These are phyloP conservation scores for Yamadazyma membranifaciens DNA, from an alignment of 1,139 yeast species.

Conservation along the genomic window DNA sequence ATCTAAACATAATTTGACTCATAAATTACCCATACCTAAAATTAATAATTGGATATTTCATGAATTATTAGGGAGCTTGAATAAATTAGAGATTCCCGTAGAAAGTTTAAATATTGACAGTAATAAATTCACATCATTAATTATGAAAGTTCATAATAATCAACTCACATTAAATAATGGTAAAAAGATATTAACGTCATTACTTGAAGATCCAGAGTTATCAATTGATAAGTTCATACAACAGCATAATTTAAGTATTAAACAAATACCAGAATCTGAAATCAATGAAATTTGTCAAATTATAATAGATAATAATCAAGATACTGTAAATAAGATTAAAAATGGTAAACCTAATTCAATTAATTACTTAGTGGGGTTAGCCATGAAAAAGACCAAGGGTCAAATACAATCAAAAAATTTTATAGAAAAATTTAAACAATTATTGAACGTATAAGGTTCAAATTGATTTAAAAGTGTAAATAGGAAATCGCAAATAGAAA, in stretches of 20 bases:
- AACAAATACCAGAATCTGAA: slow-evolving; percentile 51
- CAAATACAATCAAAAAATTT: slow-evolving; percentile 53
- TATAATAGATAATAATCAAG: slow-evolving; percentile 51
- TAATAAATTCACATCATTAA: slow-evolving; percentile 22
- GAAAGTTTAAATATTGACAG: slow-evolving; percentile 34
- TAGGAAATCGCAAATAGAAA: background rate
- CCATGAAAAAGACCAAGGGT: slow-evolving; percentile 78
- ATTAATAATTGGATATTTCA: slow-evolving; percentile 85
- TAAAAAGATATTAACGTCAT: slow-evolving; percentile 56
- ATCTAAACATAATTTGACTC: slow-evolving; percentile 7
- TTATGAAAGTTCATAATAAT: slow-evolving; percentile 21
- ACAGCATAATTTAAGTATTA: slow-evolving; percentile 1
- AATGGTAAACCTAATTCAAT: slow-evolving; percentile 64
- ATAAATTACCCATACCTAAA: slow-evolving; percentile 27
- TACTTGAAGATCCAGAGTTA: slow-evolving; percentile 44
- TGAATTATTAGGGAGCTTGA: slow-evolving; percentile 70
- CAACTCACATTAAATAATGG: slow-evolving; percentile 55
- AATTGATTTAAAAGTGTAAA: background rate
- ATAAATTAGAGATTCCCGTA: slow-evolving; percentile 47
- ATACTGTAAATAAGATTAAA: slow-evolving; percentile 55
- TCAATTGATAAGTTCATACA: slow-evolving; percentile 47
- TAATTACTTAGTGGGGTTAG: slow-evolving; percentile 78
- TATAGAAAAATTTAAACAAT: slow-evolving; percentile 38
- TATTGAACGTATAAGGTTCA: slow-evolving; percentile 9
- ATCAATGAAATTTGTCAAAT: slow-evolving; percentile 51